Conservation (phyloP, 2,329 filamentous ascomycete genomes). For the Fragosphaeria purpurea region DNA sequence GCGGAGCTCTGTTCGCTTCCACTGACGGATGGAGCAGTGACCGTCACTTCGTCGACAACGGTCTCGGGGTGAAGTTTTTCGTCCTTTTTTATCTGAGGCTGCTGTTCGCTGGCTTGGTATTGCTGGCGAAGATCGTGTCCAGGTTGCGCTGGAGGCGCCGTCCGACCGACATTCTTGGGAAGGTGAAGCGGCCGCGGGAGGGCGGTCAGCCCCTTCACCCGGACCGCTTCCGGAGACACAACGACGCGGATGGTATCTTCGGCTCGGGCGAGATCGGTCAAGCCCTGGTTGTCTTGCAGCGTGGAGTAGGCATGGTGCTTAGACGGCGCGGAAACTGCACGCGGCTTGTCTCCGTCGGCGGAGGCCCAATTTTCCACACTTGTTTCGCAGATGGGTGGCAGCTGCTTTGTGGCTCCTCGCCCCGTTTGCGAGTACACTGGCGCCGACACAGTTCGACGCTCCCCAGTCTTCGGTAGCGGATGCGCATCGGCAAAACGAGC, state of each 20-base stretch:
- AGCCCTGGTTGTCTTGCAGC: slow-evolving; percentile 8
- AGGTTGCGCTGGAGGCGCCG: background rate
- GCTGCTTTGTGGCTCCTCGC: slow-evolving; percentile 23
- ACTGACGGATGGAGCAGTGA: background rate
- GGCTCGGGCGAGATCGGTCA: slow-evolving; percentile 2
- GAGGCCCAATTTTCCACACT: slow-evolving; percentile 16
- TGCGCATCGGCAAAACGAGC: background rate
- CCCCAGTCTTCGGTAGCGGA: slow-evolving; percentile 10
- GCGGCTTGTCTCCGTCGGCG: slow-evolving; percentile 24
- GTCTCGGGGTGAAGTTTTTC: background rate
- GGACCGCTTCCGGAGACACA: slow-evolving; percentile 7
- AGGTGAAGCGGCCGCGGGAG: slow-evolving; percentile 5
- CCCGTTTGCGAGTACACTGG: slow-evolving; percentile 34
- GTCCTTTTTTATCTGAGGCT: background rate
- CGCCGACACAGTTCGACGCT: slow-evolving; percentile 41
- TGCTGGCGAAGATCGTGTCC: background rate
- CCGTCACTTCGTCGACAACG: slow-evolving; percentile 9
- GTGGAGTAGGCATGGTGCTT: slow-evolving; percentile 14
- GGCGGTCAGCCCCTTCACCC: background rate
- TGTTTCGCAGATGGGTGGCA: slow-evolving; percentile 42
- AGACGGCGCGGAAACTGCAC: slow-evolving; percentile 38
- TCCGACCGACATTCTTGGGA: slow-evolving; percentile 1
- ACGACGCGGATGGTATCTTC: slow-evolving; percentile 14
- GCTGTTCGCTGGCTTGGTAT: background rate
- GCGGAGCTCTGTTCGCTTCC: slow-evolving; percentile 2